Percentiles rank a stretch among this genome's conserved stretches.
These are phyloP conservation scores for Hypoxylon sp. DNA, from an alignment of 2,329 filamentous ascomycete genomes.

Conservation along the genomic window DNA sequence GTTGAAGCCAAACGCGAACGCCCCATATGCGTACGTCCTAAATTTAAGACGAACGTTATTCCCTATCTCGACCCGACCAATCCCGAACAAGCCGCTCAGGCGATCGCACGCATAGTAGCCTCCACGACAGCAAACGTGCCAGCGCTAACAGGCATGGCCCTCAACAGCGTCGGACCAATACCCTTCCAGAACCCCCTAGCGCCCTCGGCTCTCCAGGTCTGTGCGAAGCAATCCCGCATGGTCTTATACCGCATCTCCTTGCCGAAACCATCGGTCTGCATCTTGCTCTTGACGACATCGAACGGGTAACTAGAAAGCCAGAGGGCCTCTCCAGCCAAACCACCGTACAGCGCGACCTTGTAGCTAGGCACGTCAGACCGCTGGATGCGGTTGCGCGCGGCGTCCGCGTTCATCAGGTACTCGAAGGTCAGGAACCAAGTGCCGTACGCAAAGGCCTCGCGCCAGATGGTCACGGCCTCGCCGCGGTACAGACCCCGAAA, in stretches of 20 bases:
- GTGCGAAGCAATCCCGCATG: constrained; percentile 89
- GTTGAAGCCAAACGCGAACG: constrained; percentile 29
- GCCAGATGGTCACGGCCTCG: constrained; percentile 81
- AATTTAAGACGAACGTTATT: background rate
- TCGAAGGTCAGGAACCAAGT: constrained; percentile 96
- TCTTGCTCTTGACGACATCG: constrained; percentile 98
- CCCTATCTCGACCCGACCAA: background rate
- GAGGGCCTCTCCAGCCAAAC: constrained; percentile 89
- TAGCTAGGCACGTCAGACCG: constrained; percentile 81
- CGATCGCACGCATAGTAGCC: constrained; percentile 70
- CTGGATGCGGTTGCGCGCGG: constrained; percentile 75
- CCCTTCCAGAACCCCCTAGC: constrained; percentile 92
- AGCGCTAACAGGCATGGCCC: constrained; percentile 96
- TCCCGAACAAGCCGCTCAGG: constrained; percentile 36
- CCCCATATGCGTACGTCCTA: too few relatives aligned
- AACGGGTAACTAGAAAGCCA: constrained; percentile 96
- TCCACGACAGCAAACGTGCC: constrained; percentile 93
- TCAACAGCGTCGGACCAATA: constrained; percentile 85
- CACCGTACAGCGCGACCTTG: constrained; percentile 93
- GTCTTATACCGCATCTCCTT: constrained; percentile 72
- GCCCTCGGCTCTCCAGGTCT: constrained; percentile 82
- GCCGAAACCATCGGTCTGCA: constrained; percentile 97
- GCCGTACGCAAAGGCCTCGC: constrained; percentile 95
- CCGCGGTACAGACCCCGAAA: constrained; percentile 84
- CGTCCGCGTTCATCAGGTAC: constrained; percentile 93